Conservation (phyloP, 768 basidiomycete species). For the Porpolomopsis calyptriformis region DNA sequence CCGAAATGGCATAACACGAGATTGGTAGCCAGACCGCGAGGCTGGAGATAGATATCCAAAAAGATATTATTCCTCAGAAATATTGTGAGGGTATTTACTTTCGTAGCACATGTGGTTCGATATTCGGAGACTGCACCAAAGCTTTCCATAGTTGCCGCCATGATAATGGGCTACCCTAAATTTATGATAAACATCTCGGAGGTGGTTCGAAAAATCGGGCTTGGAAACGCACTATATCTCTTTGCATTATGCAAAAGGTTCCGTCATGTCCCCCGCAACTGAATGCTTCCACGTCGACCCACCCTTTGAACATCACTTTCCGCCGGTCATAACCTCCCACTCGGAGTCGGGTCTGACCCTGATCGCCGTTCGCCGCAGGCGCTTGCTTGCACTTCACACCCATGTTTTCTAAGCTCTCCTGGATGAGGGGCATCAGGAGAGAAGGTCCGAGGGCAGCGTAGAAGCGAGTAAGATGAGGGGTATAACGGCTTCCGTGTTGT, state of each 20-base stretch:
- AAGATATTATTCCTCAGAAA: too few species aligned
- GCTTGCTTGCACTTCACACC: conserved; percentile 42
- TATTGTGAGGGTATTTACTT: too few species aligned
- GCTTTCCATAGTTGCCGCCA: conserved; percentile 72
- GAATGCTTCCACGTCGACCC: conserved; percentile 62
- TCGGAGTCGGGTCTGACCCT: conserved; percentile 29
- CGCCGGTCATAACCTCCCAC: conserved; percentile 64
- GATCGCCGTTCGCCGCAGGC: conserved; percentile 11
- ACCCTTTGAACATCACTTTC: conserved; percentile 59
- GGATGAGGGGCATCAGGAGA: conserved; percentile 41
- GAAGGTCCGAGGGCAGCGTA: conserved; percentile 51
- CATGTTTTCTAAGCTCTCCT: conserved; percentile 38
- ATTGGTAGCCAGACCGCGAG: too few species aligned
- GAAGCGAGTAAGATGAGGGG: conserved; percentile 71
- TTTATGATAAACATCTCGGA: not conserved
- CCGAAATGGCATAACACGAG: too few species aligned
- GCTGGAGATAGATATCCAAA: too few species aligned
- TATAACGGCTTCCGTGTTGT: conserved; percentile 61
- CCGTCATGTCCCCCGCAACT: conserved; percentile 36
- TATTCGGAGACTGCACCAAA: conserved; percentile 36
- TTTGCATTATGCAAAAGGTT: conserved; percentile 59
- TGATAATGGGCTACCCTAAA: conserved; percentile 64
- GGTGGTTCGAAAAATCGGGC: not conserved
- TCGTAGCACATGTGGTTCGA: conserved; percentile 49
- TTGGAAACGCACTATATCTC: conserved; percentile 45